These are phyloP conservation scores for Ulota crispa DNA, from an alignment of 225 moss, liverwort and hornwort species.

Conservation along the genomic window DNA sequence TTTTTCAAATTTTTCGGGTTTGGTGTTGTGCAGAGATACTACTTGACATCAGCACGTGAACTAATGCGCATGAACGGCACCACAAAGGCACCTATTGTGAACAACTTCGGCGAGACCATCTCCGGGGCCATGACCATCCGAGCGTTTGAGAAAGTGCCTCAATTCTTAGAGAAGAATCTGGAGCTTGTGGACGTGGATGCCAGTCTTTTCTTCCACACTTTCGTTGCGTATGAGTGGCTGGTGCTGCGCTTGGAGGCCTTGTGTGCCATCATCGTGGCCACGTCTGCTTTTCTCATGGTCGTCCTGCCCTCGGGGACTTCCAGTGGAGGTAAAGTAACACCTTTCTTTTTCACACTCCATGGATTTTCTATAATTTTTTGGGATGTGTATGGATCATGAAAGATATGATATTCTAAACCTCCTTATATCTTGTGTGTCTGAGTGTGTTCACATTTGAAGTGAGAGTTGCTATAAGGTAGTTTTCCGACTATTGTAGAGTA, in stretches of 20 bases:
- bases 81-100: constrained; percentile 83
- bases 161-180: constrained; percentile 61
- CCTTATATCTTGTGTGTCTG: too few species aligned
- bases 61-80: constrained; percentile 83
- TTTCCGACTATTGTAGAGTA: neutral
- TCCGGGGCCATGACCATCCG: constrained; percentile 76
- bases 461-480: too few species aligned
- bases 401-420: too few species aligned
- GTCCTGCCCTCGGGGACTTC: constrained; percentile 29
- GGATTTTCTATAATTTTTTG: too few species aligned
- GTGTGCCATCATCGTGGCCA: constrained; percentile 57
- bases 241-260: constrained; percentile 71
- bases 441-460: too few species aligned
- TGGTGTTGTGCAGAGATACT: constrained; percentile 55
- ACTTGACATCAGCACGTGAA: constrained; percentile 69
- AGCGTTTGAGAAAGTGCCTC: constrained; percentile 55
- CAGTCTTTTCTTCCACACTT: constrained; percentile 76
- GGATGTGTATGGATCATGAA: too few species aligned
- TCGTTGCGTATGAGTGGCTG: constrained; percentile 79
- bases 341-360: too few species aligned
- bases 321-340: constrained; percentile 21
- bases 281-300: constrained; percentile 71
- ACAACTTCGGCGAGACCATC: constrained; percentile 81
- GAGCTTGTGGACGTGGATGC: constrained; percentile 58
- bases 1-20: neutral